Base-by-base conservation (phyloP, 2,329 filamentous ascomycete genomes). In the Fusarium robinianum region DNA sequence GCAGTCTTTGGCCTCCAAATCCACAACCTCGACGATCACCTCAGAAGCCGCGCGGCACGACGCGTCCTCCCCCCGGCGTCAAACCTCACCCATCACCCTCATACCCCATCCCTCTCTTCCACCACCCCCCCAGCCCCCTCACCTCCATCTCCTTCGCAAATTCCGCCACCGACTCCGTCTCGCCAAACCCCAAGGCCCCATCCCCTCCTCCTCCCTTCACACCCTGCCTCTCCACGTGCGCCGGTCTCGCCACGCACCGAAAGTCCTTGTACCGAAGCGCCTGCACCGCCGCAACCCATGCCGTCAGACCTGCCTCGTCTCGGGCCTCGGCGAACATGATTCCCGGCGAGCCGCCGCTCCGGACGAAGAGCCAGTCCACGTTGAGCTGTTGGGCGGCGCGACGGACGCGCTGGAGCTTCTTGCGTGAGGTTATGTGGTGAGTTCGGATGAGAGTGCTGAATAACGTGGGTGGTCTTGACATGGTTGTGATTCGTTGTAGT, bases 391-490 rank as follows among this genome's bases (percentile, higher is more conserved):
- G 74, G 6, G 84, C 82, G 4, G 80, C 77, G 64, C 86, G 85
- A 36, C 75, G 80, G 15, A 91, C 74, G 42, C 68, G 69, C 6
- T 71, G 68, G 1, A 78, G 68, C 62, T 91, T 91, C 63, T 89
- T 90, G 53, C 86, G 83, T 0, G 85, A 90, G 4, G 86, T 90
- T 61, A 91, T 90, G 65, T 91, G 87, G 57, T 91, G 87, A 0
- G 87, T 91, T 38, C 85, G 80, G 48, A 91, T 88, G 31, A 91
- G 72, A 18, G 49, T 53, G n/a, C 53, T 58, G 33, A 62, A 62
- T 10, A 62, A 34, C 4, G 43, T 29, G 2, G 49, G 23, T 2
- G 46, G 35, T 22, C 49, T 58, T 16, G 57, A 39, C 58, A 62
- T 62, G 17, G 17, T 43, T 42, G 3, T 30, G 14, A n/a, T n/a